phyloP scores from a whole-genome alignment of 2,329 filamentous ascomycete genomes.

The Dactylellina sp. region DNA sequence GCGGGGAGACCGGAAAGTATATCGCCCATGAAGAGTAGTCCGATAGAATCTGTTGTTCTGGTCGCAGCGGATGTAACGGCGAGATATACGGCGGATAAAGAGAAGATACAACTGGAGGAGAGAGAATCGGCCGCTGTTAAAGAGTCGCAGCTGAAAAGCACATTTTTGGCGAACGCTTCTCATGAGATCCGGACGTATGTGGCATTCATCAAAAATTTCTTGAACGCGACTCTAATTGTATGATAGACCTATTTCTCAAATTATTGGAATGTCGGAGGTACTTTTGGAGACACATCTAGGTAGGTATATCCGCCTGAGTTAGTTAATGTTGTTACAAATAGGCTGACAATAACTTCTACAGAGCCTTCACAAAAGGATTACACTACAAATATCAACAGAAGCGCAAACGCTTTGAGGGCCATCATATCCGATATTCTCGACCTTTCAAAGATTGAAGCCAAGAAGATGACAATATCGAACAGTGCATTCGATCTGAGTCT shows the following conservation, averaged over 20 bases:
- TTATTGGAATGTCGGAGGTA: conserved; percentile 57
- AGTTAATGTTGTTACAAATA: background rate
- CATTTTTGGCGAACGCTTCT: conserved; percentile 53
- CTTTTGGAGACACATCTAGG: conserved; percentile 44
- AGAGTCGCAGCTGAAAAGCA: conserved; percentile 51
- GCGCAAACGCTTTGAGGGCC: conserved; percentile 45
- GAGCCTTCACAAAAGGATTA: conserved; percentile 45
- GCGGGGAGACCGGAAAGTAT: conserved; percentile 35
- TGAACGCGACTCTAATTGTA: background rate
- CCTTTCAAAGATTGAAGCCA: conserved; percentile 54
- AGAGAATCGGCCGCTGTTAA: conserved; percentile 54
- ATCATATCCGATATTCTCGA: conserved; percentile 56
- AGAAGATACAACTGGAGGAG: conserved; percentile 44
- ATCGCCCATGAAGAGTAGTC: conserved; percentile 31
- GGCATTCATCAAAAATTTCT: background rate
- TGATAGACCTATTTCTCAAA: conserved; percentile 51
- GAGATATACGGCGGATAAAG: conserved; percentile 36
- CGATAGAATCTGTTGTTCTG: conserved; percentile 41
- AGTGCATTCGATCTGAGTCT: conserved; percentile 51
- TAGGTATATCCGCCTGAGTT: background rate
- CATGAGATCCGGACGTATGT: conserved; percentile 55
- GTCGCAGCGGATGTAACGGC: conserved; percentile 51
- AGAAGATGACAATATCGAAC: conserved; percentile 55
- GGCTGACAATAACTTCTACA: conserved; percentile 9
- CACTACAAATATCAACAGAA: conserved; percentile 52